Evolutionary conservation across 305 asterid species (phyloP).

Genomic region (Fraxinus platypoda): DNA sequence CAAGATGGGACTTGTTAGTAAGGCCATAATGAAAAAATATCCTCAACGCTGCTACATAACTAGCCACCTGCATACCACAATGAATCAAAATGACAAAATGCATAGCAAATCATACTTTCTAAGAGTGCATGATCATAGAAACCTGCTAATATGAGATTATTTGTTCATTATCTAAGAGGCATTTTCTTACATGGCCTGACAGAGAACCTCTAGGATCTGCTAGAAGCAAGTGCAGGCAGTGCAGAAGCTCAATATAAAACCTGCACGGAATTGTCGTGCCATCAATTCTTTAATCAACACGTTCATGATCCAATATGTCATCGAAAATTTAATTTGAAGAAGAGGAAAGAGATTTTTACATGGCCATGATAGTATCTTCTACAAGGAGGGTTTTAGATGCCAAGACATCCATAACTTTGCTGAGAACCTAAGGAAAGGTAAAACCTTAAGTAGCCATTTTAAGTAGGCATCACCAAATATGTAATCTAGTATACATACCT

Average conservation of each 20-base stretch:
- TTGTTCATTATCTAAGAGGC: slow-evolving; percentile 11
- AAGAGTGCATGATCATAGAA: neutral
- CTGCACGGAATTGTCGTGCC: slow-evolving; percentile 43
- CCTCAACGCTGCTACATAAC: slow-evolving; percentile 76
- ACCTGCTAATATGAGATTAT: neutral
- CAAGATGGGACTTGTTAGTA: slow-evolving; percentile 43
- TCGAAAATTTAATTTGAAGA: slow-evolving; percentile 22
- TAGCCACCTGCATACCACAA: slow-evolving; percentile 58
- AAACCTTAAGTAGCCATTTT: slow-evolving; percentile 28
- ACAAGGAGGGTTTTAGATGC: slow-evolving; percentile 53
- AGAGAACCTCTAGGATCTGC: slow-evolving; percentile 65
- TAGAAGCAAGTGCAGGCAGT: slow-evolving; percentile 81
- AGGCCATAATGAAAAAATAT: slow-evolving; percentile 75
- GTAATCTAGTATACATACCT: slow-evolving; percentile 45
- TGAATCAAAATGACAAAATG: slow-evolving; percentile 7
- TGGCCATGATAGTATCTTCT: slow-evolving; percentile 57
- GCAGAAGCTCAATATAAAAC: slow-evolving; percentile 77
- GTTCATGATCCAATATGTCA: neutral
- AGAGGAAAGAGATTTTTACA: slow-evolving; percentile 39
- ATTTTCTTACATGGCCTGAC: slow-evolving; percentile 69
- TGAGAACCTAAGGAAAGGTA: slow-evolving; percentile 55
- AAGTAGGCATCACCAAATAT: slow-evolving; percentile 20
- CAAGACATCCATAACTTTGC: slow-evolving; percentile 67
- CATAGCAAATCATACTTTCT: neutral
- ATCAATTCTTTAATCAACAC: slow-evolving; percentile 21